A percentile compares a stretch with the other conserved stretches of the same genome.
phyloP scores from a whole-genome alignment of 208 protist genomes.

The Naegleria fowleri region DNA sequence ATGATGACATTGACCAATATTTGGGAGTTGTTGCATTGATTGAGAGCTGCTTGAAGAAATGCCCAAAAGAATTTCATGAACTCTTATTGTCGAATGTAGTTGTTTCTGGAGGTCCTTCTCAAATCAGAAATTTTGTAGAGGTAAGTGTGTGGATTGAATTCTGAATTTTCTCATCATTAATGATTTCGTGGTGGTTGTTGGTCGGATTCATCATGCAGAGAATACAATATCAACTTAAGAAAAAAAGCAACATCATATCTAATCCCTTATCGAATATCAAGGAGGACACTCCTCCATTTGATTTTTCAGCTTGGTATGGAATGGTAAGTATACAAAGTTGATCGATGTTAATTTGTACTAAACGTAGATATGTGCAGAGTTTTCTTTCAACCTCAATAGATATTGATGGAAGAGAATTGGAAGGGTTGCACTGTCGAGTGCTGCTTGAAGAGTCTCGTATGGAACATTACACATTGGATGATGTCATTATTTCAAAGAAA shows the following conservation, averaged over 20 bases:
- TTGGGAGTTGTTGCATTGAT: not conserved
- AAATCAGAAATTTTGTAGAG: not conserved
- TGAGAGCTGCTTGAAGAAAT: not conserved
- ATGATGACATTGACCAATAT: not conserved
- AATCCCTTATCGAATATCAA: not conserved
- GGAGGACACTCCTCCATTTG: not conserved
- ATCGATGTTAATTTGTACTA: too few species aligned
- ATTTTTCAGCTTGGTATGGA: not conserved
- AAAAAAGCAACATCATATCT: not conserved
- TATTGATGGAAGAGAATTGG: not conserved
- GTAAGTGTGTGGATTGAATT: not conserved
- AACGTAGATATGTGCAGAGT: too few species aligned
- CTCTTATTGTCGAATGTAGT: not conserved
- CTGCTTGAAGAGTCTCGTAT: not conserved
- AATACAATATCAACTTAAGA: not conserved
- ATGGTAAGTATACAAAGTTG: too few species aligned
- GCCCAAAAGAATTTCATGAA: conserved; percentile 1
- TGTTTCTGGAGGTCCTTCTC: not conserved
- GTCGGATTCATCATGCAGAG: not conserved
- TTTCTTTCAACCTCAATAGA: not conserved
- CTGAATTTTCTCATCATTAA: not conserved
- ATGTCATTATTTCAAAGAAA: not conserved
- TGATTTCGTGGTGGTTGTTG: too few species aligned
- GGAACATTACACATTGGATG: not conserved
- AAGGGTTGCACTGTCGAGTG: not conserved